phyloP scores from a whole-genome alignment of 1,284 basidiomycete genomes.

The Entoloma clypeatum region DNA sequence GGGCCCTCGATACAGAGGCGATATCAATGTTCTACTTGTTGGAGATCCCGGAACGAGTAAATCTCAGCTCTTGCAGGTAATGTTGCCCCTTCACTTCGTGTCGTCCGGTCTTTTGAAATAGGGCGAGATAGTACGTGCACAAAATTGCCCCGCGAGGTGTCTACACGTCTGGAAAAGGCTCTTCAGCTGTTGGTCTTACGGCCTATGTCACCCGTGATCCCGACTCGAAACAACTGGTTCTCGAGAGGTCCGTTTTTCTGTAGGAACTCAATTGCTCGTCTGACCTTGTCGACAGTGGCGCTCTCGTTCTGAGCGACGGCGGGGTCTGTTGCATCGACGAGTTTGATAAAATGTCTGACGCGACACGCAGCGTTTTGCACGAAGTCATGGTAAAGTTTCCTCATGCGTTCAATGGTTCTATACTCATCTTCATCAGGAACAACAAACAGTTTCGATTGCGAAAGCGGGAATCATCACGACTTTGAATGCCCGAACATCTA shows the following conservation, averaged over 20 bases:
- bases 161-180: slow-evolving; percentile 96
- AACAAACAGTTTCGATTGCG: slow-evolving; percentile 99
- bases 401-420: background rate
- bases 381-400: slow-evolving; percentile 88
- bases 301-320: slow-evolving; percentile 93
- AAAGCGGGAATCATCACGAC: slow-evolving; percentile 99
- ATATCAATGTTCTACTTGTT: slow-evolving; percentile 96
- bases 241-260: slow-evolving; percentile 72
- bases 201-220: slow-evolving; percentile 98
- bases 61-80: slow-evolving; percentile 87
- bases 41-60: slow-evolving; percentile 99
- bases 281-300: slow-evolving; percentile 59
- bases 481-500: slow-evolving; percentile 94
- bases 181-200: slow-evolving; percentile 96
- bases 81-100: slow-evolving; percentile 15
- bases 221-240: slow-evolving; percentile 95
- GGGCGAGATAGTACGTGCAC: slow-evolving; percentile 97
- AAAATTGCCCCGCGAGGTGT: slow-evolving; percentile 98
- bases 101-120: slow-evolving; percentile 7
- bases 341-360: slow-evolving; percentile 99
- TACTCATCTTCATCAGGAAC: slow-evolving; percentile 61
- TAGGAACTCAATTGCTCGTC: background rate
- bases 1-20: slow-evolving; percentile 93
- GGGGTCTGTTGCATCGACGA: slow-evolving; percentile 99
- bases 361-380: slow-evolving; percentile 93